Evolutionary conservation across 148 eudicot species (phyloP), one percentile per base, ranked within the genome.

Genomic region (Suaeda aralocaspica): DNA sequence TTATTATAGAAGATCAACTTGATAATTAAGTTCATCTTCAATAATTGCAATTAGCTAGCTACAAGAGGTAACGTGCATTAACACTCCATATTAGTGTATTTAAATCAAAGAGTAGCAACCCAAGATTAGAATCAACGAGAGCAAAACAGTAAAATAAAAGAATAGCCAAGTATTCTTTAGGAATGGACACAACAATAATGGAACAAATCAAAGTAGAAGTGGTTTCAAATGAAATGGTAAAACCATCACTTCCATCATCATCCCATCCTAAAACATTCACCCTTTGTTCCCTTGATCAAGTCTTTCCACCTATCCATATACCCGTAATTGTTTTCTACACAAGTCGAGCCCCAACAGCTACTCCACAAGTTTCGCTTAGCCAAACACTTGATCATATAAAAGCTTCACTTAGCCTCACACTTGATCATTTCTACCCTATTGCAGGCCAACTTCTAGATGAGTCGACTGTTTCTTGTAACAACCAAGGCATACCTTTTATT

Each of bases 181-280:
- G n/a, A n/a, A n/a, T n/a, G n/a, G n/a, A n/a, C n/a, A n/a, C n/a
- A n/a, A n/a, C n/a, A n/a, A n/a, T n/a, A 25, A 0, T 25, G 4
- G 48, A 19, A 25, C 29, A 31, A 0, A 3, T 72, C 5, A 22
- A 55, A 70, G n/a, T 85, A 49, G 34, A 77, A 44, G 63, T 74
- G n/a, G 11, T 78, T 36, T 88, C 86, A 6, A 80, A 11, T 12
- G 84, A 80, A 28, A 33, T 48, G 11, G 82, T 88, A 71, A 84
- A 69, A 60, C 92, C 92, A 68, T 79, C 87, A 41, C 44, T 74
- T 62, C 77, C 84, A 49, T 81, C 84, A 36, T 83, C 85, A 0
- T 6, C 64, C 28, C 57, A 83, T 22, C 83, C 74, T n/a, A 42
- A 72, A 69, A 72, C 68, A 55, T 78, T 53, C 70, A 74, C 62